Percentiles rank a stretch among this genome's conserved stretches.
Evolutionary conservation across 345 rosid species (phyloP).

Genomic region (Pistacia atlantica): DNA sequence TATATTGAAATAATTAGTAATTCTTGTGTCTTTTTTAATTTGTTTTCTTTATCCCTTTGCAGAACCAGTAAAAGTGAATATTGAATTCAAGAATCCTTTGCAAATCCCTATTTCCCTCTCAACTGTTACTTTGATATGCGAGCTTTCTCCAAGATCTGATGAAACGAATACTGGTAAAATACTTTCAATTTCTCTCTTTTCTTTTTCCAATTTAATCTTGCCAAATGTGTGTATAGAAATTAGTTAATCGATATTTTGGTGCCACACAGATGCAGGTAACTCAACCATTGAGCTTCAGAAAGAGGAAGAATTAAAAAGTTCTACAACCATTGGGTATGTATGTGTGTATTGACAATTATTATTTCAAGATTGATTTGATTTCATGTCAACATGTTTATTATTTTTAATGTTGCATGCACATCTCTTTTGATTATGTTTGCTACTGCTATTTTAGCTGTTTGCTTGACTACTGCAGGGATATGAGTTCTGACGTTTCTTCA

Average conservation of each 20-base stretch:
- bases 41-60: slow-evolving; percentile 29
- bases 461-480: slow-evolving; percentile 50
- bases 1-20: background rate
- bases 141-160: slow-evolving; percentile 60
- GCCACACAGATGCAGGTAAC: slow-evolving; percentile 48
- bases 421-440: slow-evolving; percentile 5
- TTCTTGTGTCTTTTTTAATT: background rate
- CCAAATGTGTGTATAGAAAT: slow-evolving; percentile 8
- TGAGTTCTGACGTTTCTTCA: slow-evolving; percentile 42
- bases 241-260: slow-evolving; percentile 12
- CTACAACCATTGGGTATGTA: slow-evolving; percentile 42
- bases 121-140: slow-evolving; percentile 74
- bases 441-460: slow-evolving; percentile 24
- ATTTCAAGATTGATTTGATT: slow-evolving; percentile 13
- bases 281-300: slow-evolving; percentile 42
- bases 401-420: background rate
- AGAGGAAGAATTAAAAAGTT: slow-evolving; percentile 42
- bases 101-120: slow-evolving; percentile 73
- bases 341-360: background rate
- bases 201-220: background rate
- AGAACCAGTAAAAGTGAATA: slow-evolving; percentile 77
- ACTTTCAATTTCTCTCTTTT: slow-evolving; percentile 26
- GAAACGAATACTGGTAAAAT: slow-evolving; percentile 59
- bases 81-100: slow-evolving; percentile 86
- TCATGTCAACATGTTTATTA: background rate